Evolutionary conservation across 202 grass and related monocot genomes (phyloP).

Genomic region (Panicum hallii): DNA sequence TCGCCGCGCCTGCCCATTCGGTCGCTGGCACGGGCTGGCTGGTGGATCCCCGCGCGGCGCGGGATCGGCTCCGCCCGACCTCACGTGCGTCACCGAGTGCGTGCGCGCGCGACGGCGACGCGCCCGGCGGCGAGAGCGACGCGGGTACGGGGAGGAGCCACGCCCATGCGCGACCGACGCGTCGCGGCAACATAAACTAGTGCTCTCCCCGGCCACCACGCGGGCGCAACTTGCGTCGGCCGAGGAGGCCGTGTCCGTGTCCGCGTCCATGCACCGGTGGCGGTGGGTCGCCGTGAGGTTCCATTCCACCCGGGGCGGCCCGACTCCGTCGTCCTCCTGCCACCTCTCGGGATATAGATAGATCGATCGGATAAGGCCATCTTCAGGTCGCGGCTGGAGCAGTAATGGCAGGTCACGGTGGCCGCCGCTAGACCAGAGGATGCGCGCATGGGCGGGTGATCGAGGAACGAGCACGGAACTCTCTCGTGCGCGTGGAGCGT

Average conservation of each 20-base stretch:
- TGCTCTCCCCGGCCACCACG: slow-evolving; percentile 1
- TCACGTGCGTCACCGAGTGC: slow-evolving; percentile 49
- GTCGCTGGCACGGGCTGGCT: no score
- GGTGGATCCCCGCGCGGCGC: background rate
- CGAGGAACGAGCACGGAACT: background rate
- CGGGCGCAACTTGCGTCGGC: slow-evolving; percentile 19
- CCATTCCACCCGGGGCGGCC: background rate
- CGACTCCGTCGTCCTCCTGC: background rate
- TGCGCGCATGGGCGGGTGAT: slow-evolving; percentile 4
- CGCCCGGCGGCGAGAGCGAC: slow-evolving; percentile 29
- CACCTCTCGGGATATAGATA: background rate
- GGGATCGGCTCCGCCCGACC: background rate
- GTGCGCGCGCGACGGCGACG: slow-evolving; percentile 47
- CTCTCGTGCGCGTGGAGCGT: no score
- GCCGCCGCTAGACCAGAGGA: background rate
- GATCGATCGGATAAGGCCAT: background rate
- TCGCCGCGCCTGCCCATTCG: slow-evolving; percentile 17
- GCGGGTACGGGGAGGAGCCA: slow-evolving; percentile 20
- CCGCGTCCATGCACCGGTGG: background rate
- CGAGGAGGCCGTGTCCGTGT: background rate
- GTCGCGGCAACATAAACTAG: slow-evolving; percentile 29
- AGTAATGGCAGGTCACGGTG: background rate
- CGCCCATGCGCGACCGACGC: slow-evolving; percentile 48
- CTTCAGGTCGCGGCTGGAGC: background rate
- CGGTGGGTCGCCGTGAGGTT: slow-evolving; percentile 6